Evolutionary conservation across 2,329 filamentous ascomycete genomes (phyloP), one percentile per base, ranked within the genome.

Genomic region (Rhexocercosporidium sp.): DNA sequence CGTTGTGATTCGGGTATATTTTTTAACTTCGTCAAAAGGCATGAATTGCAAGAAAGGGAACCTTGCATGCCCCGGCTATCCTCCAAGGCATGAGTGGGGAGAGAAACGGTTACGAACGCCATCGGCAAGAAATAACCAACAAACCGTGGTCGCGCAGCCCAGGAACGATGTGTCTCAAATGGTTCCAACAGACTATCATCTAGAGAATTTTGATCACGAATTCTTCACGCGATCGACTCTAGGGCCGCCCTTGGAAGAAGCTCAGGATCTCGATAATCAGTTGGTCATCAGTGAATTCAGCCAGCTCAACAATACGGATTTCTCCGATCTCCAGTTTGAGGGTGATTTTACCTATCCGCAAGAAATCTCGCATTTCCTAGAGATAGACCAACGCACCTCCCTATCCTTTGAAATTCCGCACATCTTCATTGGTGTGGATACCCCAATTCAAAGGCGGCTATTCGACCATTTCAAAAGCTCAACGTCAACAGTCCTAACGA

Each of bases 391-490:
- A 16, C 18, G 54, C 3, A 49, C 12, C 25, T 34, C 29, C 16
- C 27, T 66, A 3, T 54, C 67, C 2, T 29, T 39, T 4, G 65
- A 64, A 27, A 59, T 72, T 4, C 69, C 69, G n/a, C 68, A 65
- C 29, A 49, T 69, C 25, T 68, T 74, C 16, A 16, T 49, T 22
- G 70, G 70, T 18, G 54, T 73, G 6, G 67, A 72, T 27, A 66
- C 70, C 9, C 22, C 65, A 20, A 25, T 72, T 5, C 69, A 73
- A 3, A 47, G 46, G 47, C 29, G 46, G 11, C 59, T 74, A 7
- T 74, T 72, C 39, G 66, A 54, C 16, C 72, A 74, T 46, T 74
- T 73, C 49, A 69, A 61, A 0, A 14, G 59, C 1, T 51, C 62
- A 18, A 68, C 70, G 63, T 72, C 72, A 1, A 27, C 51, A 11